Percentiles rank a stretch among this genome's conserved stretches.
Evolutionary conservation across 345 rosid genomes (phyloP).

Genomic region (Pistacia integerrima): DNA sequence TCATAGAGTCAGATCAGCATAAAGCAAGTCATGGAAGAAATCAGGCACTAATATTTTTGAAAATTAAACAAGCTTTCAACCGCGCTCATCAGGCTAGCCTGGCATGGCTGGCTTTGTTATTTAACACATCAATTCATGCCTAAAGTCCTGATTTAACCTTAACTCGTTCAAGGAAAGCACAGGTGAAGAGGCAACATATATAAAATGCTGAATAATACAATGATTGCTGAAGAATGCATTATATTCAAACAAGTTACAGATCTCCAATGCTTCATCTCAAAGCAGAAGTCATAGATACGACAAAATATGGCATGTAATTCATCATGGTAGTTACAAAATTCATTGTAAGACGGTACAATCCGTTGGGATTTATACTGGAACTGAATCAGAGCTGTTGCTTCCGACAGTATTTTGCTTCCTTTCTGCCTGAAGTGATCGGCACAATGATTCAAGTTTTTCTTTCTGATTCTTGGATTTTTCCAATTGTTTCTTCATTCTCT

Average conservation of each 20-base stretch:
- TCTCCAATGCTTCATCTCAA: background rate
- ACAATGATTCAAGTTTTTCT: constrained; percentile 83
- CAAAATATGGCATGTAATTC: background rate
- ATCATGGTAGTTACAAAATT: constrained; percentile 2
- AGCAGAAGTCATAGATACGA: background rate
- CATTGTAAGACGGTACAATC: background rate
- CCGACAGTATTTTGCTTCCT: constrained; percentile 54
- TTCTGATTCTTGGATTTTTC: constrained; percentile 94
- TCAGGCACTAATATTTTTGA: background rate
- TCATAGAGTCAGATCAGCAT: too few relatives aligned
- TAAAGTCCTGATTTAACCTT: background rate
- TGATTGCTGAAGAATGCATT: background rate
- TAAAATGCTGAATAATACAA: background rate
- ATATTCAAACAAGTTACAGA: constrained; percentile 1
- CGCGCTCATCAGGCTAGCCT: background rate
- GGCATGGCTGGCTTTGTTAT: background rate
- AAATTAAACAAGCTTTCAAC: background rate
- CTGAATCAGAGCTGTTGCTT: constrained; percentile 33
- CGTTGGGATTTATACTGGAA: constrained; percentile 20
- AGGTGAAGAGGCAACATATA: background rate
- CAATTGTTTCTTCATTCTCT: constrained; percentile 67
- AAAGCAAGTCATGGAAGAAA: background rate
- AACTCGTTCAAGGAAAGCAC: background rate
- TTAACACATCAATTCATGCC: background rate
- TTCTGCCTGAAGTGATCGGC: constrained; percentile 93